Evolutionary conservation across 371 early-diverging fungal genomes (phyloP), one percentile per base, ranked within the genome.

Genomic region (Encephalitozoon intestinalis): DNA sequence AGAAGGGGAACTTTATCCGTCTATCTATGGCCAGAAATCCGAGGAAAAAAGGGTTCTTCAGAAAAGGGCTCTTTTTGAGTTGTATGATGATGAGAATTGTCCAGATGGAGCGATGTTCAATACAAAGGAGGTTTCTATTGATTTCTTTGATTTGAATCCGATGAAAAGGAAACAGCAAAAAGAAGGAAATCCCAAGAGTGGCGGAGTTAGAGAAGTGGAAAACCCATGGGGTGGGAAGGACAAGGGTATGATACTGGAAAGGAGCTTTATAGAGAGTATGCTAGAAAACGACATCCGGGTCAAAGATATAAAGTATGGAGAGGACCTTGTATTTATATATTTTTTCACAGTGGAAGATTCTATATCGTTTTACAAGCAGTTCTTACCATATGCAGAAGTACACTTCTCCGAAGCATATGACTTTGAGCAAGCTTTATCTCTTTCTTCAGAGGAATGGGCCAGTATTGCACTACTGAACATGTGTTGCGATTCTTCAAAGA

Each of bases 281-380:
- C 39, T 80, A 4, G 53, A 65, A 52, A 66, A 73, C 46, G 81
- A 80, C 51, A 18, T 80, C 0, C 54, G 81, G 49, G 72, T 80
- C 0, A 70, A 70, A 53, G 50, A 26, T 23, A 71, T 51, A 52
- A 64, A 40, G 21, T 15, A 51, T 15, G 18, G 40, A 37, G 53
- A 64, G 18, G 49, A 46, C 23, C 25, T 21, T 12, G 44, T 76
- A 28, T 30, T 64, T 23, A 50, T 77, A 21, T 74, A 66, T 41
- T 80, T 80, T 63, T 67, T 51, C 26, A 67, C 34, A 9, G 39
- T 73, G 21, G 28, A 41, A 11, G 81, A 80, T 37, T 30, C 81
- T 23, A 41, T 80, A 40, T 73, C 76, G 18, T 80, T 77, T 58
- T 80, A 80, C 63, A 58, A 54, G 37, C 81, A 80, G 34, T 77